Conservation (phyloP, 345 rosid species). For the Eucalyptus tenuipes region DNA sequence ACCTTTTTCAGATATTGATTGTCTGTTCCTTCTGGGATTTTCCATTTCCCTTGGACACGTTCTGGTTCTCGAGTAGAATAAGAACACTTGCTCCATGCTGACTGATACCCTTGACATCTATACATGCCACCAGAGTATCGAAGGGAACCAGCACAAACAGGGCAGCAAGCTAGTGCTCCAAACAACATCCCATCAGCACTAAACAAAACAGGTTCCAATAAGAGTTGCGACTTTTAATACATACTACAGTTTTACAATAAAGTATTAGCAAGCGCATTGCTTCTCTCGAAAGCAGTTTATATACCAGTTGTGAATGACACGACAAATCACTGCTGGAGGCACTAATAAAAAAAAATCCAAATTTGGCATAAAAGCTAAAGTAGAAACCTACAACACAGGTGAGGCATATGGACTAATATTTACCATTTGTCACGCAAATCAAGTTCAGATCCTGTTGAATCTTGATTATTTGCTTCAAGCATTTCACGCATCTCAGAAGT, state of each 20-base stretch:
- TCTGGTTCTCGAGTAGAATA: conserved; percentile 63
- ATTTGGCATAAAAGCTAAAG: neutral
- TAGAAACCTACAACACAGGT: neutral
- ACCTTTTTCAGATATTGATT: conserved; percentile 69
- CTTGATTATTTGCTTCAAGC: conserved; percentile 71
- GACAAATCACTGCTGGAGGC: neutral
- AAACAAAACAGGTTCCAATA: neutral
- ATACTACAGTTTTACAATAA: neutral
- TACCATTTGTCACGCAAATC: conserved; percentile 88
- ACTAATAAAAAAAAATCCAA: neutral
- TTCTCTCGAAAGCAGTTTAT: neutral
- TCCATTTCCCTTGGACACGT: conserved; percentile 72
- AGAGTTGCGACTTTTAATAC: neutral
- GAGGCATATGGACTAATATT: neutral
- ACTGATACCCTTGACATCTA: conserved; percentile 58
- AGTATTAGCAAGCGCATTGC: neutral
- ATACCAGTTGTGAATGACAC: neutral
- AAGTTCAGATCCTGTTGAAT: conserved; percentile 77
- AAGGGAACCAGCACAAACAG: conserved; percentile 62
- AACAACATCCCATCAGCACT: conserved; percentile 97
- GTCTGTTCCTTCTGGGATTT: conserved; percentile 56
- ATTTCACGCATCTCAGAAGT: conserved; percentile 68
- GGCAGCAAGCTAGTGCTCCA: conserved; percentile 74
- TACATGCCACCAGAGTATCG: conserved; percentile 68
- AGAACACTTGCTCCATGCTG: conserved; percentile 94